Conservation (phyloP, 306 rosid genomes). For the Trifolium fragiferum region DNA sequence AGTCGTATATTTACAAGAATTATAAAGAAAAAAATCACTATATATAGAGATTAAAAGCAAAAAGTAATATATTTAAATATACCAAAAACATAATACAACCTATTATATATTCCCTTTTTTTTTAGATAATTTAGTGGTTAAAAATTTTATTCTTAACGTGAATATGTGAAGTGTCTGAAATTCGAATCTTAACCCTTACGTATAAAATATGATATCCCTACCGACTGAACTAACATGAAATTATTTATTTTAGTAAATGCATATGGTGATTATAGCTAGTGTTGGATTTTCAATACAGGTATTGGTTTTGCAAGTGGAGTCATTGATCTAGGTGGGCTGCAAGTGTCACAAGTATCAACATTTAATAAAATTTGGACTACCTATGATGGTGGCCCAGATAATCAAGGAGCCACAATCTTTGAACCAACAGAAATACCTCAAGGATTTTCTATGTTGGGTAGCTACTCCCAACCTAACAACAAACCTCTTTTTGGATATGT, state of each 20-base stretch:
- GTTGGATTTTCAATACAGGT: conserved; percentile 39
- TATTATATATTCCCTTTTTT: too few relatives aligned
- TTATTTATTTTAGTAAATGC: background rate
- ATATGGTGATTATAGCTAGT: background rate
- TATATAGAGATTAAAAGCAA: background rate
- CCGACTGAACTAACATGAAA: too few relatives aligned
- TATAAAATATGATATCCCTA: too few relatives aligned
- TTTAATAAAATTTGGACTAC: conserved; percentile 67
- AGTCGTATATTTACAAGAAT: too few relatives aligned
- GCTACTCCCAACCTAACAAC: conserved; percentile 71
- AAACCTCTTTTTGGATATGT: conserved; percentile 68
- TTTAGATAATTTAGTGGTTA: too few relatives aligned
- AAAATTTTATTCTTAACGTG: too few relatives aligned
- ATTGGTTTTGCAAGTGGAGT: conserved; percentile 62
- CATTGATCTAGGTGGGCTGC: conserved; percentile 72
- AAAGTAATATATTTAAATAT: background rate
- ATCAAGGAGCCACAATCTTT: conserved; percentile 64
- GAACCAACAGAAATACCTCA: conserved; percentile 73
- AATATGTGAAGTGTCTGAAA: too few relatives aligned
- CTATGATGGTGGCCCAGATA: conserved; percentile 67
- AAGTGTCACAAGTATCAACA: conserved; percentile 61
- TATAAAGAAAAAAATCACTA: too few relatives aligned
- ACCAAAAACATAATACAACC: too few relatives aligned
- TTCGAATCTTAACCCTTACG: too few relatives aligned
- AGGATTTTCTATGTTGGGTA: conserved; percentile 72